These are phyloP conservation scores for Purshia tridentata DNA, from an alignment of 306 rosid species.

Conservation along the genomic window DNA sequence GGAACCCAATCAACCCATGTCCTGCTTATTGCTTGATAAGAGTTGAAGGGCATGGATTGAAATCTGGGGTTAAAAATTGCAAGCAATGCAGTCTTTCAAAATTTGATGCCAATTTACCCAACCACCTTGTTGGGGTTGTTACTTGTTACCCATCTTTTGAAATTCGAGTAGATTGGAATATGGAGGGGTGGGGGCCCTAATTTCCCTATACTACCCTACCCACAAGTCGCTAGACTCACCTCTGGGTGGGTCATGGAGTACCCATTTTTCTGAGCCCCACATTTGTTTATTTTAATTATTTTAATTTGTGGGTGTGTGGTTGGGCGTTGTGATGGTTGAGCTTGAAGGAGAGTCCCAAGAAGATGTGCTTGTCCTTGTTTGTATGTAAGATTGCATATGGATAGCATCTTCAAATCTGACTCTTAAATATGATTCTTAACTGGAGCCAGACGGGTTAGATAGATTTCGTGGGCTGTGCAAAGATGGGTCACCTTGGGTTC, in stretches of 20 bases:
- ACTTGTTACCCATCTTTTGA: too few species aligned
- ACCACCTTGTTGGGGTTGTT: too few species aligned
- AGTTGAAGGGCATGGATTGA: background rate
- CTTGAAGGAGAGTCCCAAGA: constrained; percentile 9
- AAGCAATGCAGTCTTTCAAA: background rate
- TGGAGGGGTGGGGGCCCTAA: too few species aligned
- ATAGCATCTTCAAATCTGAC: background rate
- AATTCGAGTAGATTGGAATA: too few species aligned
- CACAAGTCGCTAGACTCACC: too few species aligned
- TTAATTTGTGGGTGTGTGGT: background rate
- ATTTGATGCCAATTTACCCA: too few species aligned
- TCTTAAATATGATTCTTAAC: background rate
- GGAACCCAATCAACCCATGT: too few species aligned
- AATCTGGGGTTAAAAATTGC: constrained; percentile 2
- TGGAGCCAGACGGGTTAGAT: background rate
- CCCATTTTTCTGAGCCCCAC: too few species aligned
- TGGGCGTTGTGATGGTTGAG: constrained; percentile 1
- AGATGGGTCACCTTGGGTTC: too few species aligned
- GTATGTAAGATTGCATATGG: constrained; percentile 1
- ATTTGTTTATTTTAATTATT: background rate
- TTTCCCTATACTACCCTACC: too few species aligned
- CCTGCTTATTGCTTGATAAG: background rate
- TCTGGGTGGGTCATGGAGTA: background rate
- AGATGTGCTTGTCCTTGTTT: background rate
- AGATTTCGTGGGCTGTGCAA: background rate